These are phyloP conservation scores for Parafenestella ontariensis DNA, from an alignment of 2,329 filamentous ascomycete species.

Conservation along the genomic window DNA sequence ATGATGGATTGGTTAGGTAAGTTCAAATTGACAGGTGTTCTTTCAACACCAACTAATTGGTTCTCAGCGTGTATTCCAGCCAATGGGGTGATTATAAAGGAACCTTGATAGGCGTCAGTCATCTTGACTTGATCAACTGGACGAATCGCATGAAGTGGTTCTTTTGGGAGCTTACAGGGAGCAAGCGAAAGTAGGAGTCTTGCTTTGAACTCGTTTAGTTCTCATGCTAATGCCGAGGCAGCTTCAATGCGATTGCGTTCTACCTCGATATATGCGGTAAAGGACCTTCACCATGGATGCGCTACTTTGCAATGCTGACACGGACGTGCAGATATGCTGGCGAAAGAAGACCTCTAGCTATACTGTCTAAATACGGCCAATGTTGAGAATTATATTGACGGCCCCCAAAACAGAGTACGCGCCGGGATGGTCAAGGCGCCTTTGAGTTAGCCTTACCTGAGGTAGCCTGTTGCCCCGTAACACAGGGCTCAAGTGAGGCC, in stretches of 20 bases:
- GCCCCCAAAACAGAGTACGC: conserved; percentile 7
- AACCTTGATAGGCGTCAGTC: conserved; percentile 68
- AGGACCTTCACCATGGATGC: conserved; percentile 8
- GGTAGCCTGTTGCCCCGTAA: conserved; percentile 6
- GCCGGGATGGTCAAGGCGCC: conserved; percentile 18
- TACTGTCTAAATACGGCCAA: conserved; percentile 9
- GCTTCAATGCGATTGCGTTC: conserved; percentile 70
- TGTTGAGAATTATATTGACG: conserved; percentile 1
- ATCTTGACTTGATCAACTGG: conserved; percentile 72
- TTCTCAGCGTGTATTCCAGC: conserved; percentile 60
- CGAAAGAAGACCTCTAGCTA: conserved; percentile 44
- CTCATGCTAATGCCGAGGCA: conserved; percentile 36
- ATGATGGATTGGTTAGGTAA: conserved; percentile 68
- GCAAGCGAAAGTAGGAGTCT: conserved; percentile 57
- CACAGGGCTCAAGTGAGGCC: conserved; percentile 13
- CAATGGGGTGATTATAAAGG: conserved; percentile 70
- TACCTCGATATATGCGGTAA: conserved; percentile 70
- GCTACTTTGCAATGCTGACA: conserved; percentile 1
- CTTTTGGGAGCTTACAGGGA: conserved; percentile 63
- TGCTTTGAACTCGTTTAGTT: too few relatives aligned
- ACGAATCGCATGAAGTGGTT: conserved; percentile 67
- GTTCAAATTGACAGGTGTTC: not conserved
- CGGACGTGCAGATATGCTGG: conserved; percentile 43
- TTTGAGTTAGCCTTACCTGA: conserved; percentile 18
- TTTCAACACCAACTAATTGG: not conserved